phyloP scores from a whole-genome alignment of 2,329 filamentous ascomycete genomes.

The Ophiosphaerella korrae region DNA sequence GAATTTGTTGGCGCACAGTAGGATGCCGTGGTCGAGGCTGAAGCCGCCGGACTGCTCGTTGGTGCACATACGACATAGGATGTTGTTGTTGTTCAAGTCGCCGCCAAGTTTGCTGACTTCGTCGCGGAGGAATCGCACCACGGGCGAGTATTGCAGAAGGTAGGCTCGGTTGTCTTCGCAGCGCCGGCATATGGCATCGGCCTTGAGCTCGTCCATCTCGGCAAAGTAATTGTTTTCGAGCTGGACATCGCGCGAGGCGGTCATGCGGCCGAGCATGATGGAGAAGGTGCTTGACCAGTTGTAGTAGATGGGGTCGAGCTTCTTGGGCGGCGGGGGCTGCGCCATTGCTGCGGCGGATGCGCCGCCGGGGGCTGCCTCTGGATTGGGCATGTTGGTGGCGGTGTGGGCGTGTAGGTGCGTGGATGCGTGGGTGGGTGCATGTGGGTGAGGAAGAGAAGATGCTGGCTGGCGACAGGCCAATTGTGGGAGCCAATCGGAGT shows the following conservation, averaged over 20 bases:
- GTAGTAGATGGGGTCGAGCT: slow-evolving; percentile 50
- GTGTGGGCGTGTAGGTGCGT: no score
- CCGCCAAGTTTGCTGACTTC: slow-evolving; percentile 82
- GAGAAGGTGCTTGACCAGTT: slow-evolving; percentile 85
- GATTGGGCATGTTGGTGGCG: slow-evolving; percentile 29
- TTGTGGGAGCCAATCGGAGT: slow-evolving; percentile 33
- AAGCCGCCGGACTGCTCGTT: slow-evolving; percentile 80
- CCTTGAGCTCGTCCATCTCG: slow-evolving; percentile 74
- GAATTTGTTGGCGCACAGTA: slow-evolving; percentile 92
- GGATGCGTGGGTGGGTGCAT: not conserved
- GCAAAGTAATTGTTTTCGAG: slow-evolving; percentile 69
- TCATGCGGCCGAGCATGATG: slow-evolving; percentile 70
- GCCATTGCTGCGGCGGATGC: slow-evolving; percentile 28
- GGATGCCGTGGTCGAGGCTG: slow-evolving; percentile 81
- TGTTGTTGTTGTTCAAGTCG: slow-evolving; percentile 72
- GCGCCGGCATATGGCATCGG: slow-evolving; percentile 75
- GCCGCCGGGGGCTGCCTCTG: slow-evolving; percentile 35
- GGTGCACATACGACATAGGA: slow-evolving; percentile 81
- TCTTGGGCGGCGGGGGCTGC: slow-evolving; percentile 19
- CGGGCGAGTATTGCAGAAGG: slow-evolving; percentile 80
- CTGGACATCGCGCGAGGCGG: slow-evolving; percentile 29
- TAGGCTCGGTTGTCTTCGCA: slow-evolving; percentile 85
- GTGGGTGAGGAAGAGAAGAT: slow-evolving; percentile 21
- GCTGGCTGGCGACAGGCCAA: slow-evolving; percentile 12
- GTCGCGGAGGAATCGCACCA: slow-evolving; percentile 83